Conservation (phyloP, 306 rosid species). For the Chamaecrista fasciculata region DNA sequence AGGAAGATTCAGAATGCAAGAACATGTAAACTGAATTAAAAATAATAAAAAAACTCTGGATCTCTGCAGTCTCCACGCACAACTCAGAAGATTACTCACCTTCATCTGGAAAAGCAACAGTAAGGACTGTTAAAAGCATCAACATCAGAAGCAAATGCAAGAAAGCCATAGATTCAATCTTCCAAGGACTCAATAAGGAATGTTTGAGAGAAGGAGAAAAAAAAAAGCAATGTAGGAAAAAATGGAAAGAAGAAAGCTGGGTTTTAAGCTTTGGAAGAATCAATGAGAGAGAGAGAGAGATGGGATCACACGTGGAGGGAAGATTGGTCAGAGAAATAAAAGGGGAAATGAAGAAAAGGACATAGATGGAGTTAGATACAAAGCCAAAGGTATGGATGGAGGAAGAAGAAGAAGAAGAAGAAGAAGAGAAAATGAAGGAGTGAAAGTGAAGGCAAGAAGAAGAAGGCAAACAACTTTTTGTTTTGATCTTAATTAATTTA, state of each 20-base stretch:
- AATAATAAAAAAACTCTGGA: constrained; percentile 23
- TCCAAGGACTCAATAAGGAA: constrained; percentile 23
- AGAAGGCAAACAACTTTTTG: constrained; percentile 3
- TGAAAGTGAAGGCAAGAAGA: no score
- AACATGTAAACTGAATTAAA: neutral
- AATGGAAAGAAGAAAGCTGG: constrained; percentile 38
- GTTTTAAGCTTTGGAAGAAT: constrained; percentile 51
- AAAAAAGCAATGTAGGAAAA: constrained; percentile 33
- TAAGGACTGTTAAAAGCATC: constrained; percentile 45
- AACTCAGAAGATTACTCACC: constrained; percentile 43
- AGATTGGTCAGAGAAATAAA: constrained; percentile 43
- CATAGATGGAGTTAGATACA: neutral
- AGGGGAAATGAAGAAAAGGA: constrained; percentile 44
- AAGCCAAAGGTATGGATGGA: constrained; percentile 12
- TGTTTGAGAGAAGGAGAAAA: constrained; percentile 35
- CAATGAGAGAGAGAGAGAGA: constrained; percentile 25
- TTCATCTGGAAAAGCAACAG: constrained; percentile 61
- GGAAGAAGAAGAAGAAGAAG: constrained; percentile 18
- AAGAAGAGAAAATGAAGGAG: constrained; percentile 12
- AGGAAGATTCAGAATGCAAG: constrained; percentile 27
- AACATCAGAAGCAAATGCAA: constrained; percentile 50
- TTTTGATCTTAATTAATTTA: neutral
- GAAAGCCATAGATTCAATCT: constrained; percentile 51
- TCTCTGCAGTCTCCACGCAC: constrained; percentile 6
- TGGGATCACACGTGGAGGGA: constrained; percentile 70